Evolutionary conservation across 1,139 yeast species (phyloP), one percentile per base, ranked within the genome.

Genomic region (Nakaseomyces kungkrabaensis): DNA sequence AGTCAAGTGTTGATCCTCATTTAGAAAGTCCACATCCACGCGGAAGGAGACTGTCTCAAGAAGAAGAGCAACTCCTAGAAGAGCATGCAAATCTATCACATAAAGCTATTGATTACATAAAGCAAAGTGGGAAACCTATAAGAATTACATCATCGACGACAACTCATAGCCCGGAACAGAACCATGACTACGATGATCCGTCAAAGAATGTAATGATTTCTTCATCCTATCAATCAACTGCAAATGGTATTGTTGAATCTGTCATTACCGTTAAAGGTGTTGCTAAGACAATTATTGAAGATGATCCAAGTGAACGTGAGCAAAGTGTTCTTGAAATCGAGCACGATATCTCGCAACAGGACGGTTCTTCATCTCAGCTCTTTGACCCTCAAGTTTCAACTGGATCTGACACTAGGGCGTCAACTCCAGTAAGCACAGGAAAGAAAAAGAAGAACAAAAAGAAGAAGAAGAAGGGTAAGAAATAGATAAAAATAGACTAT

Each of bases 231-330:
- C 56, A 58, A 47, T 51, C 59, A 11, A 58, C 61, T 38, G 57
- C 54, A 36, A 61, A 61, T 43, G 92, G 95, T 3, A 82, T 88
- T 51, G 78, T 86, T 52, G 96, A 89, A 67, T 81, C 86, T 43
- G 83, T 88, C n/a, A 80, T 88, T 37, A 85, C 84, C 50, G 86
- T 85, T 26, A 82, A 83, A 59, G 97, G 96, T 49, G 87, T 87
- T 17, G 83, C 81, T 59, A 89, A 89, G 71, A 87, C 95, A 5
- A 85, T 89, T 55, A 88, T 89, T 62, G 90, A 83, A 58, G 63
- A 61, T 43, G 59, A 58, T 34, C 54, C 56, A 42, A 47, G 36
- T 17, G 46, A 47, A 22, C 11, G 36, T 25, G 42, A 38, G 13
- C 44, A 41, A 11, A 41, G 44, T 41, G 34, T 41, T 13, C 7